These are phyloP conservation scores for Coprinopsis strossmayeri DNA, from an alignment of 768 basidiomycete species.

Conservation along the genomic window DNA sequence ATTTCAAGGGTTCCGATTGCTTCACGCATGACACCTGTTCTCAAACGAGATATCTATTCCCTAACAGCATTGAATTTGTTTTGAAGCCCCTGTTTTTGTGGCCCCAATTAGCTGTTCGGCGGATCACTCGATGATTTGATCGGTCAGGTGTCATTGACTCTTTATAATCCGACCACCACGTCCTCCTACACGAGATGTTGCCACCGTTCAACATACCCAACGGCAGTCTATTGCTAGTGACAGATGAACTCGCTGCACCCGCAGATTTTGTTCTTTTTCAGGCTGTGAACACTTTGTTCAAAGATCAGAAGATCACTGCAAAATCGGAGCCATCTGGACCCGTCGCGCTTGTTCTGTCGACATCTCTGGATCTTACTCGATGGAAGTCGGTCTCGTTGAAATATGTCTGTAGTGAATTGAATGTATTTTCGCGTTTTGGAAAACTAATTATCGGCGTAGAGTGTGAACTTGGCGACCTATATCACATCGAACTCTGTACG, in stretches of 20 bases:
- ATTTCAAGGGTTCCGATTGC: too few species aligned
- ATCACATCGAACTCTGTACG: constrained; percentile 30
- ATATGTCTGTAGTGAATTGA: constrained; percentile 39
- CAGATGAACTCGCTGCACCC: constrained; percentile 64
- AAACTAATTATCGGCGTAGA: constrained; percentile 19
- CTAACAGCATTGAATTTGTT: too few species aligned
- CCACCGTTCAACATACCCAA: constrained; percentile 47
- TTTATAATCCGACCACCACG: neutral
- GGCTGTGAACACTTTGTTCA: constrained; percentile 45
- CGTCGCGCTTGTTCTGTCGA: constrained; percentile 46
- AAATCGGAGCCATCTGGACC: neutral
- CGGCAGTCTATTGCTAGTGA: constrained; percentile 51
- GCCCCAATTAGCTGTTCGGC: too few species aligned
- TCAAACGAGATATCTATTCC: too few species aligned
- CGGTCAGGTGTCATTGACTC: neutral
- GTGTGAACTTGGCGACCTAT: constrained; percentile 3
- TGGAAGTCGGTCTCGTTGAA: constrained; percentile 63
- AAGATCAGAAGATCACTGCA: constrained; percentile 23
- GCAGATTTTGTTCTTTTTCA: constrained; percentile 69
- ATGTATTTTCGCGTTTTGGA: constrained; percentile 31
- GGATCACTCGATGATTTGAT: neutral
- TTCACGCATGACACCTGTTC: too few species aligned
- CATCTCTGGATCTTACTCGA: constrained; percentile 46
- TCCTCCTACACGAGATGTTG: neutral
- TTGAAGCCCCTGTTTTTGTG: too few species aligned